Conservation (phyloP, 495 filamentous ascomycete genomes). For the Pseudevernia furfuracea region DNA sequence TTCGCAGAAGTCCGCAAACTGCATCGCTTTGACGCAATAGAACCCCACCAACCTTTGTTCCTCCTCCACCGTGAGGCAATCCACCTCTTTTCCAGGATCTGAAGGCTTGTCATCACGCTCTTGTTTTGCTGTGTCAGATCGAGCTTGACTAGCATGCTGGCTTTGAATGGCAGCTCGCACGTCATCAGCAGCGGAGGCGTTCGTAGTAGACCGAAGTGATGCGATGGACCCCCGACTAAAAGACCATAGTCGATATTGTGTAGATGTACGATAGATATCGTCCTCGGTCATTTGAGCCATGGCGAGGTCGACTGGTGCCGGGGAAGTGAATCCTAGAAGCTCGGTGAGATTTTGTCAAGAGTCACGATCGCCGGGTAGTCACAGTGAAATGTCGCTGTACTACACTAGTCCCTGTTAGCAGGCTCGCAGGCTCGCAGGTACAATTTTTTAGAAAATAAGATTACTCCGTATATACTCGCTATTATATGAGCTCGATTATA, state of each 20-base stretch:
- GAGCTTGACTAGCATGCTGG: slow-evolving; percentile 21
- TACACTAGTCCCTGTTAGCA: too few species aligned
- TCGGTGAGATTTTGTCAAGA: not conserved
- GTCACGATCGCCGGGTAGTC: not conserved
- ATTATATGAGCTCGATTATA: too few species aligned
- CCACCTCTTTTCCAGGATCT: slow-evolving; percentile 39
- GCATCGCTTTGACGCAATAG: slow-evolving; percentile 65
- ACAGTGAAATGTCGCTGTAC: too few species aligned
- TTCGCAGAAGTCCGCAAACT: slow-evolving; percentile 67
- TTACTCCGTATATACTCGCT: too few species aligned
- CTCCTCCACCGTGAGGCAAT: slow-evolving; percentile 71
- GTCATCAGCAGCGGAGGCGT: slow-evolving; percentile 60
- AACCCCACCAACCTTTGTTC: slow-evolving; percentile 73
- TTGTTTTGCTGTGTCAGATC: slow-evolving; percentile 15
- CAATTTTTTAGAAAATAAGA: too few species aligned
- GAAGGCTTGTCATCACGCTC: slow-evolving; percentile 12
- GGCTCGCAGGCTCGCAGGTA: too few species aligned
- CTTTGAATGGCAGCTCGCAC: slow-evolving; percentile 53
- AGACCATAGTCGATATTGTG: slow-evolving; percentile 90
- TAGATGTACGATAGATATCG: slow-evolving; percentile 80
- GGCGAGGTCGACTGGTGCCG: not conserved
- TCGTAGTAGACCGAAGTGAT: slow-evolving; percentile 65
- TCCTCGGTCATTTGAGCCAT: slow-evolving; percentile 63
- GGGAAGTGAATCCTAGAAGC: not conserved
- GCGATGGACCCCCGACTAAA: slow-evolving; percentile 68